Base-by-base conservation (phyloP, 257 asterid genomes). In the Fraxinus americana region DNA sequence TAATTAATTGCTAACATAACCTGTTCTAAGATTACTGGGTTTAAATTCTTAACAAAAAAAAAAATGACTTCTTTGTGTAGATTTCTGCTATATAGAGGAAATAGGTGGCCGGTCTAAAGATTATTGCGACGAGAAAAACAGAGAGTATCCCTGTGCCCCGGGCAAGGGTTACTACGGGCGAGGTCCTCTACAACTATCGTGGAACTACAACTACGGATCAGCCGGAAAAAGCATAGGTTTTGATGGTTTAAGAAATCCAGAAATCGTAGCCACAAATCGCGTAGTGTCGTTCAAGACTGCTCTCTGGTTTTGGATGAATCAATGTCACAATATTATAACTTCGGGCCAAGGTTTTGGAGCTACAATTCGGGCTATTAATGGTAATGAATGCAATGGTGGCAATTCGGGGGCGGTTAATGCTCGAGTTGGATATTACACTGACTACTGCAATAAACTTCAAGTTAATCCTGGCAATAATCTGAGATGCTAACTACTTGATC, bases 301-400 rank as follows among this genome's bases (percentile, higher is more conserved):
- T 35, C 11, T 84, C 5, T 84, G 86, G 88, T 85, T 52, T n/a
- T 85, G 88, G 88, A 82, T 85, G 88, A 73, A 73, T 16, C 10
- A 54, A 17, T 82, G 85, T n/a, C 88, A 85, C 43, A 2, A 10
- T 43, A 36, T 71, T 1, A 79, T 85, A 13, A 54, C 39, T 66
- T 85, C 84, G 2, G 84, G 84, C 0, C 72, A 34, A 69, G 86
- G 86, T 5, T 85, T 85, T 27, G 86, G 86, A 32, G 86, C 73
- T 1, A 82, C 88, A 0, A 85, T 82, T 48, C 86, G 88, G 5
- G 80, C 88, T 12, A 76, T 85, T 29, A 82, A 82, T 54, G 81
- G 84, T 10, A 0, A 0, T 12, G 84, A 79, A 63, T 85, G 84
- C 38, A 39, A 81, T 27, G 85, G 85, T 27, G 78, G 4, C 3